Evolutionary conservation across 805 yeast genomes (phyloP).

Genomic region (Maudiozyma saulgeensis): DNA sequence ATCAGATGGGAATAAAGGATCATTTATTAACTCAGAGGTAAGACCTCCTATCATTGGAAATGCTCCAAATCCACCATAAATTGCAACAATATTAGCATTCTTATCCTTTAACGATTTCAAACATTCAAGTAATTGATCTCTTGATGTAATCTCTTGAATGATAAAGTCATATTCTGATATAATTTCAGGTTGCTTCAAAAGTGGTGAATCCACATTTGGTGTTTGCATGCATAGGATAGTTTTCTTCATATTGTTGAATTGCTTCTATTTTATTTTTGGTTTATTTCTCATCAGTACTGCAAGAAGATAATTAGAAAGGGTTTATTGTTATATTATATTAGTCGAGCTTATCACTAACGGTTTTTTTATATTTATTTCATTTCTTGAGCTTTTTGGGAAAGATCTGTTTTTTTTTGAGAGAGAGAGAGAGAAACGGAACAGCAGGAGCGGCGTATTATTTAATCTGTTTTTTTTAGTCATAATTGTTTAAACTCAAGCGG

Average conservation of each 20-base stretch:
- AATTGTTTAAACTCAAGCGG: conserved; percentile 31
- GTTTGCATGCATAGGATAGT: neutral
- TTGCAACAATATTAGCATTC: conserved; percentile 31
- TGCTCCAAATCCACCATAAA: conserved; percentile 54
- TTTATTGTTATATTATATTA: too few species aligned
- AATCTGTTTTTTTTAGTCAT: neutral
- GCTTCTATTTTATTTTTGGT: neutral
- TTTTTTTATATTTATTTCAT: too few species aligned
- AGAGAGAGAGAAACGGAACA: neutral
- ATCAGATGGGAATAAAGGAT: conserved; percentile 31
- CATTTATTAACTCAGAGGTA: conserved; percentile 33
- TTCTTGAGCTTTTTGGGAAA: too few species aligned
- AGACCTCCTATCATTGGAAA: conserved; percentile 45
- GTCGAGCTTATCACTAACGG: too few species aligned
- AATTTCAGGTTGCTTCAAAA: neutral
- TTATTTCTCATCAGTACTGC: neutral
- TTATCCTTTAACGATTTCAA: conserved; percentile 5
- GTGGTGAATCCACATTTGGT: neutral
- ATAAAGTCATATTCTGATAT: conserved; percentile 8
- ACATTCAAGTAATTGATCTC: conserved; percentile 11
- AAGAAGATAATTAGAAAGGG: too few species aligned
- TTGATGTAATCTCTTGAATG: conserved; percentile 8
- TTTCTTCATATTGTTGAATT: neutral
- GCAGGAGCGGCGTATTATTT: too few species aligned
- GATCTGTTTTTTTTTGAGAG: neutral